Base-by-base conservation (phyloP, 73 alveolate species). In the Halteria grandinella region DNA sequence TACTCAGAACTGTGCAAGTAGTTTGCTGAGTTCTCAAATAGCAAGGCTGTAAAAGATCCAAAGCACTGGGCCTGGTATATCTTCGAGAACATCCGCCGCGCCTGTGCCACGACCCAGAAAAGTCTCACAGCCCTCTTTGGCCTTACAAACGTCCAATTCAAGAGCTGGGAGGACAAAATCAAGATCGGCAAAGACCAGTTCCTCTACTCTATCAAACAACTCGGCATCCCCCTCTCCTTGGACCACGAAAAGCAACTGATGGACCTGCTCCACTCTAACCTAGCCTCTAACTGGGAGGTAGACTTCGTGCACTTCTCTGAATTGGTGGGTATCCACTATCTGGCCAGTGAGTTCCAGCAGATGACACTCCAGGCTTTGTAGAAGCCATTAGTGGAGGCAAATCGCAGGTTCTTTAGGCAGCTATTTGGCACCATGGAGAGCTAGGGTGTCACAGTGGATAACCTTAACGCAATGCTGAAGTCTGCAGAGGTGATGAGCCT, bases 11-110 rank as follows among this genome's bases (percentile, higher is more conserved):
- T 66, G 25, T 66, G 80, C 66, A 20, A 66, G 37, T 66, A 44
- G 17, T 66, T 66, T 47, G 47, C 80, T 7, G 80, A 66, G 24
- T 66, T 66, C 36, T 66, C 80, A 3, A 44, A 41, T 20, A 47
- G 69, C 7, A 66, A 66, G 15, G 80, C 80, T 18, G 47, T 66
- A 25, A 66, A 66, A 27, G 80, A 66, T 66, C 54, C 63, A 29
- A 25, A 48, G 15, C 80, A 66, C 25, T 66, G 80, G 80, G 7
- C 63, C 28, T 66, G 12, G 28, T 44, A 44, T 18, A 66, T 66
- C 3, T 66, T 66, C 31, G 80, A 66, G 17, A 66, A 28, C 28
- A 66, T 66, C 24, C 43, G 80, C 43, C 43, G 80, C 24, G 77
- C 77, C 3, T 60, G 77, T 44, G 7, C 12, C 24, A 6, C 58